Base-by-base conservation (phyloP, 345 rosid genomes). In the Corchorus olitorius region DNA sequence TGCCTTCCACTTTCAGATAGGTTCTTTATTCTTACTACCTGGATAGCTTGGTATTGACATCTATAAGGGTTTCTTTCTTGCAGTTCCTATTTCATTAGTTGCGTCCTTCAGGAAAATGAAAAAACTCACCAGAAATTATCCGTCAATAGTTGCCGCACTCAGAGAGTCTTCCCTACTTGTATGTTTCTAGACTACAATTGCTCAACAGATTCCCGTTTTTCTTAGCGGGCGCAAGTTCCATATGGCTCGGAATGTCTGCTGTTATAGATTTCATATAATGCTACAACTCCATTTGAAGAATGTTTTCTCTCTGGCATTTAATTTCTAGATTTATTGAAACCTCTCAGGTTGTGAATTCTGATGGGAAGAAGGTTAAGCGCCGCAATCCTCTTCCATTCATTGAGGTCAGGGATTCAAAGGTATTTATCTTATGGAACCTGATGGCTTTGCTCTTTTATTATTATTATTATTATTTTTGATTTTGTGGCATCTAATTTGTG, bases 281-380 rank as follows among this genome's bases (percentile, higher is more conserved):
- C 48, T 48, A 12, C 19, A 62, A 50, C 45, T 12, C 33, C 37
- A 68, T 68, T 48, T 39, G 13, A 20, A 22, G 53, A 16, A 8
- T 5, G 5, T 14, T 67, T 9, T 33, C 62, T 27, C 39, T 58
- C 16, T 43, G 13, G 43, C 52, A 8, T 33, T 6, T 78, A 76
- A 35, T 77, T 75, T 84, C 20, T 75, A 49, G 35, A 43, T 77
- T 73, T 80, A 54, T 49, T 43, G 54, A 69, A 43, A 65, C 60
- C 60, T 84, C 71, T 37, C 81, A 94, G 98, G 89, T 87, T 79
- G 87, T 95, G 56, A 91, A 91, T 80, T 48, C 86, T 37, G 94
- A 91, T 84, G 93, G 89, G 65, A 95, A 91, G 88, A 95, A 82
- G 87, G 92, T 93, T 84, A 95, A 90, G 86, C 91, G 97, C 43